A percentile compares a stretch with the other conserved stretches of the same genome.
phyloP scores from a whole-genome alignment of 2,329 filamentous ascomycete species.

The Penicillium sp. region DNA sequence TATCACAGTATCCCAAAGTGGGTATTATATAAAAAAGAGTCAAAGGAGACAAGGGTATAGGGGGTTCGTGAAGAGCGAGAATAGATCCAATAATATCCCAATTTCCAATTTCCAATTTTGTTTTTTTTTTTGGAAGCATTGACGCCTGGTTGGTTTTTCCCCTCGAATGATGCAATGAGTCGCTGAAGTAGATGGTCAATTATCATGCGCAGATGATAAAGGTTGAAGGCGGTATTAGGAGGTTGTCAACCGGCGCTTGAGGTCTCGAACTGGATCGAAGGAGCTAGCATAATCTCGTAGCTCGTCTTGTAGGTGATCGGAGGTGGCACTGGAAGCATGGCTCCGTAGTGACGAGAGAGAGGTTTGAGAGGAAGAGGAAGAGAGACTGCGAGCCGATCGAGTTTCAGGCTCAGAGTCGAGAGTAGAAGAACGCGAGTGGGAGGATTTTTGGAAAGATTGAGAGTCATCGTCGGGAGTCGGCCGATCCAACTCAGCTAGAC shows the following conservation, averaged over 20 bases:
- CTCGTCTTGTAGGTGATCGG: conserved; percentile 75
- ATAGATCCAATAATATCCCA: not conserved
- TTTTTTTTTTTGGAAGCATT: conserved; percentile 6
- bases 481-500: conserved; percentile 82
- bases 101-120: too few relatives aligned
- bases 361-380: conserved; percentile 74
- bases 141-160: conserved; percentile 13
- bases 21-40: not conserved
- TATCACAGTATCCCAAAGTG: not conserved
- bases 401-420: conserved; percentile 20
- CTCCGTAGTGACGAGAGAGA: conserved; percentile 79
- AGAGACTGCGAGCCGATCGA: conserved; percentile 27
- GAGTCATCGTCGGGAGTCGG: conserved; percentile 52
- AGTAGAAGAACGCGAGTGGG: conserved; percentile 16
- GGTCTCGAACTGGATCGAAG: conserved; percentile 74
- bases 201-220: not conserved
- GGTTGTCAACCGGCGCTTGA: conserved; percentile 41
- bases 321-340: conserved; percentile 55
- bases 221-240: conserved; percentile 16
- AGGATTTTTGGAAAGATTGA: conserved; percentile 7
- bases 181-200: conserved; percentile 1
- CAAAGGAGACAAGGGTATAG: not conserved
- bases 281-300: conserved; percentile 82
- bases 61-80: not conserved
- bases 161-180: conserved; percentile 16